Percentiles rank a stretch among this genome's conserved stretches.
Conservation (phyloP, 148 eudicot species). For the Rheum nobile region DNA sequence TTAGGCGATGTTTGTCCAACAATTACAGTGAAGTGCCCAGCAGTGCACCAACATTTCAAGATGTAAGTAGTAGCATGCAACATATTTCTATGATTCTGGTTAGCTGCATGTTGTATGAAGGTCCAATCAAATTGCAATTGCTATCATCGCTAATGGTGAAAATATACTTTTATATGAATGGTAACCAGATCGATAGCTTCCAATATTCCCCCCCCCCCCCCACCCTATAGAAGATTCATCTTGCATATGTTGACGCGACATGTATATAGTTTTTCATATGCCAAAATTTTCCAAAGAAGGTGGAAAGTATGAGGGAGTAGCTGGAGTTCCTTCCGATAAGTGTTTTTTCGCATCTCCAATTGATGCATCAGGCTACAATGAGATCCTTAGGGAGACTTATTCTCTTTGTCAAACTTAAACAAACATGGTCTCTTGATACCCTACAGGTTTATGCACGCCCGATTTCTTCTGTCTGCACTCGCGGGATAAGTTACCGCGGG, state of each 20-base stretch:
- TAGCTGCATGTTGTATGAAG: background rate
- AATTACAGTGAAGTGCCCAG: conserved; percentile 30
- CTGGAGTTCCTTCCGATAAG: background rate
- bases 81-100: background rate
- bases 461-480: conserved; percentile 65
- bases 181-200: background rate
- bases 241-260: background rate
- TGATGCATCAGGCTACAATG: background rate
- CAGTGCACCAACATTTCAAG: conserved; percentile 29
- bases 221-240: background rate
- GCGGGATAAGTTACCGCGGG: conserved; percentile 68
- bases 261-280: background rate
- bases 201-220: background rate
- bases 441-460: conserved; percentile 46
- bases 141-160: background rate
- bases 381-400: background rate
- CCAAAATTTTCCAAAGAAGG: background rate
- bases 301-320: background rate
- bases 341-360: background rate
- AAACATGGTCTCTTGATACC: background rate
- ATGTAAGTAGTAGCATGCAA: conserved; percentile 36
- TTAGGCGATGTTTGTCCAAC: conserved; percentile 43
- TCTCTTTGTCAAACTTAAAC: background rate
- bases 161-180: background rate
- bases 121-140: background rate